Conservation (phyloP, 2,329 filamentous ascomycete species). For the Talaromyces sp. region DNA sequence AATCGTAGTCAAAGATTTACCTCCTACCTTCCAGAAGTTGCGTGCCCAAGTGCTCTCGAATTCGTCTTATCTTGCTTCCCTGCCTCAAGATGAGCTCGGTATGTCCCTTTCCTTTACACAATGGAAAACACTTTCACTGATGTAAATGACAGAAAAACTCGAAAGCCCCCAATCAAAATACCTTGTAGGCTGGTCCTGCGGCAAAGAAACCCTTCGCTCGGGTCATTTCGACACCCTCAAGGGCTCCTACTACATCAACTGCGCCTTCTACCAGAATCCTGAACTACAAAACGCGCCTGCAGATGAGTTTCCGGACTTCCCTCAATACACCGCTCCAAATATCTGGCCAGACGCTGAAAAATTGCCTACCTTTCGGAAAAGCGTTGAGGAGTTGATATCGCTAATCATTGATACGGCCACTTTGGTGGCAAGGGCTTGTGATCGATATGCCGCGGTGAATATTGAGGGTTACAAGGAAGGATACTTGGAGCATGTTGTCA, state of each 20-base stretch:
- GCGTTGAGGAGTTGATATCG: conserved; percentile 70
- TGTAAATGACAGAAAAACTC: conserved; percentile 35
- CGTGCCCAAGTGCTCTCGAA: conserved; percentile 75
- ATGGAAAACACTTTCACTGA: background rate
- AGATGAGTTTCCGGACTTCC: conserved; percentile 54
- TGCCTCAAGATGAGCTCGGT: conserved; percentile 70
- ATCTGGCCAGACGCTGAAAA: conserved; percentile 71
- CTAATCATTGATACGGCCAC: conserved; percentile 87
- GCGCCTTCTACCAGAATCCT: conserved; percentile 50
- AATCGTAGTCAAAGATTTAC: conserved; percentile 84
- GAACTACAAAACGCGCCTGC: conserved; percentile 36
- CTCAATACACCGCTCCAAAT: conserved; percentile 86
- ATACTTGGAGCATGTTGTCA: conserved; percentile 83
- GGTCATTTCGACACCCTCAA: conserved; percentile 61
- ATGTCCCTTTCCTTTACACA: background rate
- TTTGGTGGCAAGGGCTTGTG: conserved; percentile 85
- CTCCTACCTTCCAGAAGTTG: conserved; percentile 65
- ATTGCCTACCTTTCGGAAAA: conserved; percentile 70
- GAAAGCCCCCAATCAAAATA: conserved; percentile 51
- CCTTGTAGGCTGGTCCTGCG: conserved; percentile 62
- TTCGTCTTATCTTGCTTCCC: conserved; percentile 80
- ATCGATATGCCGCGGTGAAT: conserved; percentile 75
- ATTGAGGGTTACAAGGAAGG: conserved; percentile 71
- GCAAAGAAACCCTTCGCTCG: conserved; percentile 60
- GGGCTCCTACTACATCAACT: conserved; percentile 63